A percentile compares a stretch with the other conserved stretches of the same genome.
Conservation (phyloP, 148 eudicot genomes). For the Rhododendron henanense region DNA sequence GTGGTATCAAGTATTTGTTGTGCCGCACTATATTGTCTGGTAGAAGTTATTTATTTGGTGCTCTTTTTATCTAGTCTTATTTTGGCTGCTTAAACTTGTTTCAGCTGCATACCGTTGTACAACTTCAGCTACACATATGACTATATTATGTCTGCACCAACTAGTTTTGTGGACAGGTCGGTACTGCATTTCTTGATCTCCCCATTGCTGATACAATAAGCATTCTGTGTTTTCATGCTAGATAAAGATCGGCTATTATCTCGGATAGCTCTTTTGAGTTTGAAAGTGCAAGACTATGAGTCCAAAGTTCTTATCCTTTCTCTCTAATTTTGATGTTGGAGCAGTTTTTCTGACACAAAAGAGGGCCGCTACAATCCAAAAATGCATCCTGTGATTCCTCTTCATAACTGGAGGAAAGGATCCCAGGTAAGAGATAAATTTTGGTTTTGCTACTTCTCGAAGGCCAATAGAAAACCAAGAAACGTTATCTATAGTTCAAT, state of each 20-base stretch:
- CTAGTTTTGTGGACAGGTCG: slow-evolving; percentile 94
- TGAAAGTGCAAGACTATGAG: neutral
- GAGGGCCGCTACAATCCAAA: slow-evolving; percentile 91
- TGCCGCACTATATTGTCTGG: neutral
- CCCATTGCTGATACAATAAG: neutral
- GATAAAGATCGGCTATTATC: neutral
- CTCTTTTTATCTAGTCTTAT: slow-evolving; percentile 6
- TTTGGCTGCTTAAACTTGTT: slow-evolving; percentile 9
- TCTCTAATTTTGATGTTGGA: slow-evolving; percentile 11
- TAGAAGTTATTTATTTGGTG: neutral
- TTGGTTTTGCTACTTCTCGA: neutral
- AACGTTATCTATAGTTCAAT: neutral
- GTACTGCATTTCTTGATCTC: slow-evolving; percentile 9
- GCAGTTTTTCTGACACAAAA: slow-evolving; percentile 87
- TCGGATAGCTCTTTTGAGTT: neutral
- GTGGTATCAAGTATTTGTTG: neutral
- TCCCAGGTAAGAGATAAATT: slow-evolving; percentile 59
- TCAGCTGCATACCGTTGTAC: slow-evolving; percentile 40
- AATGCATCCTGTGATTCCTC: slow-evolving; percentile 79
- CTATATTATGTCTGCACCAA: slow-evolving; percentile 83
- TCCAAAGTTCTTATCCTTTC: neutral
- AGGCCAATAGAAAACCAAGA: neutral
- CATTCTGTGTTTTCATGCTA: neutral
- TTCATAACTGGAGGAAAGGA: slow-evolving; percentile 86
- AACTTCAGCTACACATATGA: slow-evolving; percentile 94